Base-by-base conservation (phyloP, 495 filamentous ascomycete genomes). In the Aspergillus diversus region DNA sequence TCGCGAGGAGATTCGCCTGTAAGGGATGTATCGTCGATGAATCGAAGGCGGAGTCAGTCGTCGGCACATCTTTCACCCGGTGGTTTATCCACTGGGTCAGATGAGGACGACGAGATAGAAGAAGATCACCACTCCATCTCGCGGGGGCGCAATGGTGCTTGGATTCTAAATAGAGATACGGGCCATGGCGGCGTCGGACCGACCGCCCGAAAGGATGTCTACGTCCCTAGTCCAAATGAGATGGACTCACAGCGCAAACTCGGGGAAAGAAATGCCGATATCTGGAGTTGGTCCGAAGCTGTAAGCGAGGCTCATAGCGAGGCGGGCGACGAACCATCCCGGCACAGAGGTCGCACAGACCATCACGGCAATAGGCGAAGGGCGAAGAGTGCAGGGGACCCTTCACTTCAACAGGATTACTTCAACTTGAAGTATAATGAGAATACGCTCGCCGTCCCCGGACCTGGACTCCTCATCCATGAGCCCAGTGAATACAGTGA, bases 1-100 rank as follows among this genome's bases (percentile, higher is more conserved):
- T 76, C 76, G 33, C 75, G 81, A 33, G 82, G 82, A 4, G 82
- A 84, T 64, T 84, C 81, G 3, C 82, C 82, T 5, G 72, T 72
- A 46, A 68, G 73, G 37, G 71, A 71, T 27, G 35, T 49, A 11
- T 63, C 62, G 32, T 54, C 43, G 13, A 61, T 68, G n/a, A 62
- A 62, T 34, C 65, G 73, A 63, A 73, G 71, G 33, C 69, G 63
- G 12, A 73, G 75, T 59, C 74, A 76, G 60, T 77, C 78, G 8
- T 74, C 74, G 5, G 69, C 67, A 7, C 77, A 81, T 61, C 71
- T 83, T 17, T 76, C 78, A 11, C 78, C 79, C 2, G 70, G 66
- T 7, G 64, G 64, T 16, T 53, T 53, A 31, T 69, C 73, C 11
- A 76, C 68, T 48, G 77, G 69, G 16, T 69, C 65, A 5, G 77